Conservation (phyloP, 1,284 basidiomycete species). For the Trametes pubescens region DNA sequence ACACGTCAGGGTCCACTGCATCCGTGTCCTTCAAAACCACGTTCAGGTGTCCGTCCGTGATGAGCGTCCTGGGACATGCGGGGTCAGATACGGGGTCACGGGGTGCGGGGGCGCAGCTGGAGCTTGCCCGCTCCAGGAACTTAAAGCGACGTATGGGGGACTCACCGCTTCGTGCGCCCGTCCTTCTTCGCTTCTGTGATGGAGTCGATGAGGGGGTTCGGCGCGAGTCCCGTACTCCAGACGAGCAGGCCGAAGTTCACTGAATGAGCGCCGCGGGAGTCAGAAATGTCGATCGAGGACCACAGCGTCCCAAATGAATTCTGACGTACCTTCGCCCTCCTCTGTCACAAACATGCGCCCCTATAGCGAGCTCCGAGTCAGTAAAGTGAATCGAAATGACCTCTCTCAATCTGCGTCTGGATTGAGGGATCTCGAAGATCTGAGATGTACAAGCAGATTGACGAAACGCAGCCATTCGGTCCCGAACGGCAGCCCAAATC, state of each 20-base stretch:
- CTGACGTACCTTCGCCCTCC: slow-evolving; percentile 61
- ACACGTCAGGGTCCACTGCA: slow-evolving; percentile 75
- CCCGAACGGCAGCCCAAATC: not conserved
- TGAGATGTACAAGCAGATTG: not conserved
- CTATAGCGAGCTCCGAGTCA: slow-evolving; percentile 40
- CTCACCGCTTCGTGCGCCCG: slow-evolving; percentile 65
- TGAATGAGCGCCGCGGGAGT: slow-evolving; percentile 37
- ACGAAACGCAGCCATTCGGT: not conserved
- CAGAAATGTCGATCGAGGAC: slow-evolving; percentile 7
- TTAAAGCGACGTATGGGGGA: slow-evolving; percentile 9
- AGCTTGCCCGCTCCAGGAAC: not conserved
- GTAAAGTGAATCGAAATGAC: not conserved
- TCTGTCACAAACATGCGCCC: slow-evolving; percentile 68
- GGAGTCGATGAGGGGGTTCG: slow-evolving; percentile 77
- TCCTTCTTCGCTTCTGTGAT: slow-evolving; percentile 72
- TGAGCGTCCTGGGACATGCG: slow-evolving; percentile 51
- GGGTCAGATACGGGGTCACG: not conserved
- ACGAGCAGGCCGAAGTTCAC: slow-evolving; percentile 85
- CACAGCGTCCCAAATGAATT: slow-evolving; percentile 15
- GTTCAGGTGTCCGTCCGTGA: slow-evolving; percentile 70
- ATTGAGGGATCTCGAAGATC: not conserved
- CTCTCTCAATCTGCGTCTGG: not conserved
- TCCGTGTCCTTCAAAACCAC: slow-evolving; percentile 64
- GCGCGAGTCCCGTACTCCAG: slow-evolving; percentile 86
- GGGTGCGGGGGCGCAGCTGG: slow-evolving; percentile 2